These are phyloP conservation scores for Aureobasidium sp. DNA, from an alignment of 2,329 filamentous ascomycete genomes.

Conservation along the genomic window DNA sequence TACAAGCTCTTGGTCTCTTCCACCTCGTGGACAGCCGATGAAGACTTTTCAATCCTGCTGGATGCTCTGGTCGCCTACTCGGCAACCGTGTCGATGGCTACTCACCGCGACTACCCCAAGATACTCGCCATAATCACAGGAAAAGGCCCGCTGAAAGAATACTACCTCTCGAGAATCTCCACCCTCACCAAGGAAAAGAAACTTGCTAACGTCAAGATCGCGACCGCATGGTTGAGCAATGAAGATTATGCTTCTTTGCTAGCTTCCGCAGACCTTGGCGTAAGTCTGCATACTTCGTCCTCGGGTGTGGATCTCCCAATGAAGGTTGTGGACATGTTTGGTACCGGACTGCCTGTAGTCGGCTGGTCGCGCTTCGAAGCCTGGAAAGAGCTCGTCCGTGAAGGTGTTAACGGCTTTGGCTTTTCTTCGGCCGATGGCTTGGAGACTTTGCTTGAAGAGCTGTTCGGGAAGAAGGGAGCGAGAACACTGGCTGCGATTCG, in stretches of 20 bases:
- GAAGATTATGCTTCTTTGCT: constrained; percentile 79
- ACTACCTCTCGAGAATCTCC: constrained; percentile 61
- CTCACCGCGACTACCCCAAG: constrained; percentile 42
- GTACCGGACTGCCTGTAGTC: constrained; percentile 79
- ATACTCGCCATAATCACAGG: constrained; percentile 91
- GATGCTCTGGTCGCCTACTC: constrained; percentile 74
- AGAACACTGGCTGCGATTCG: constrained; percentile 57
- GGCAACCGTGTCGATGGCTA: constrained; percentile 33
- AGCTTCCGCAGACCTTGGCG: constrained; percentile 76
- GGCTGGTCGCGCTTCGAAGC: constrained; percentile 82
- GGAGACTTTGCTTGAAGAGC: constrained; percentile 49
- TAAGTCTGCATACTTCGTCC: constrained; percentile 86
- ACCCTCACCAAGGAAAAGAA: constrained; percentile 53
- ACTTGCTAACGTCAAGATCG: constrained; percentile 62
- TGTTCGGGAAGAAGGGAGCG: constrained; percentile 49
- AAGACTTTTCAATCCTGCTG: constrained; percentile 85
- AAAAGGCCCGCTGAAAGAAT: constrained; percentile 74
- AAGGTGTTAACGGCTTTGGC: constrained; percentile 76
- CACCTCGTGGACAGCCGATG: constrained; percentile 94
- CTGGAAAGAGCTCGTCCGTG: constrained; percentile 82
- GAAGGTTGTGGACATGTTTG: constrained; percentile 99
- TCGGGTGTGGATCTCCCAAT: constrained; percentile 94
- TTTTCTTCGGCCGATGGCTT: constrained; percentile 68
- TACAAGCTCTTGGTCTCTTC: constrained; percentile 76
- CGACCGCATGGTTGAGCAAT: constrained; percentile 77